Conservation (phyloP, 2,329 filamentous ascomycete genomes). For the Colletotrichum chrysophilum region DNA sequence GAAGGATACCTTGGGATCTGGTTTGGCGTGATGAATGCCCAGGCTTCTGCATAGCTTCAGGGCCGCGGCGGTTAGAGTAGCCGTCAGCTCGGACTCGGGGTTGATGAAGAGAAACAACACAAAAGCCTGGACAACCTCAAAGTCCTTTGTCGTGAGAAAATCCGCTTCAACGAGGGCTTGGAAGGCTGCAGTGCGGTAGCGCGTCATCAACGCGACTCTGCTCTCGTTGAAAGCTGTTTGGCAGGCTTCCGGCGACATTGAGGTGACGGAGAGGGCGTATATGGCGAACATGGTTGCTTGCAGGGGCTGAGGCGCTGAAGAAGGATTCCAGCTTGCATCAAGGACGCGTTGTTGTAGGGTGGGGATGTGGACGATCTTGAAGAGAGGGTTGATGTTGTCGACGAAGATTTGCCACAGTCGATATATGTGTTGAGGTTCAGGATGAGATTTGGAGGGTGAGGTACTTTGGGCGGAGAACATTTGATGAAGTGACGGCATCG, state of each 20-base stretch:
- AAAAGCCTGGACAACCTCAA: slow-evolving; percentile 35
- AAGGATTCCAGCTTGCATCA: slow-evolving; percentile 31
- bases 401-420: slow-evolving; percentile 37
- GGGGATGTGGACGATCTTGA: slow-evolving; percentile 36
- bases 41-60: slow-evolving; percentile 30
- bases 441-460: slow-evolving; percentile 24
- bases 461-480: neutral
- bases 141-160: slow-evolving; percentile 29
- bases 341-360: slow-evolving; percentile 34
- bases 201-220: slow-evolving; percentile 17
- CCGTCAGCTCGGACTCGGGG: slow-evolving; percentile 30
- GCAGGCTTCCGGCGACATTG: slow-evolving; percentile 24
- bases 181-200: slow-evolving; percentile 28
- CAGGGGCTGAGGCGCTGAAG: slow-evolving; percentile 18
- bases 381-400: slow-evolving; percentile 35
- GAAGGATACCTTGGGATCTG: slow-evolving; percentile 20
- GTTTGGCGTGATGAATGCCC: slow-evolving; percentile 24
- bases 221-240: slow-evolving; percentile 18
- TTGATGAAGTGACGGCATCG: slow-evolving; percentile 9
- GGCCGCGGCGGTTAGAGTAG: slow-evolving; percentile 26
- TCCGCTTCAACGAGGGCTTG: slow-evolving; percentile 29
- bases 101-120: slow-evolving; percentile 32
- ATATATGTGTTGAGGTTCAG: slow-evolving; percentile 33
- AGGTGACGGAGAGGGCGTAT: slow-evolving; percentile 29
- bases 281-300: slow-evolving; percentile 32